phyloP scores from a whole-genome alignment of 257 asterid species.

The Solanum tarijense region DNA sequence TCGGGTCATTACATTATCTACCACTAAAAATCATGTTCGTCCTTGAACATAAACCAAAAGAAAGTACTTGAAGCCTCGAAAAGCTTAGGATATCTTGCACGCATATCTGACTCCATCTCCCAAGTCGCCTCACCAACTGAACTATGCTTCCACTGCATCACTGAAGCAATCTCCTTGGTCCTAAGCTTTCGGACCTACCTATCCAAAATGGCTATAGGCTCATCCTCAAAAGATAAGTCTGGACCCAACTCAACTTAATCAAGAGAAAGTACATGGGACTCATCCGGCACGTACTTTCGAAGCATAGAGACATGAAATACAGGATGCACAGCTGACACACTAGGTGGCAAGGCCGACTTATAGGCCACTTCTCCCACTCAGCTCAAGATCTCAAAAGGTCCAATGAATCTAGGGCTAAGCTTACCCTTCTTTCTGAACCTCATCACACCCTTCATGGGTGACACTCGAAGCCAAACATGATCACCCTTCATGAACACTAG shows the following conservation, averaged over 20 bases:
- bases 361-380: too few species aligned
- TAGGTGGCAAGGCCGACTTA: too few species aligned
- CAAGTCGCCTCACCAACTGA: background rate
- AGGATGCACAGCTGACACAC: background rate
- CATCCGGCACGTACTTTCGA: background rate
- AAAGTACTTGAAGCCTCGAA: background rate
- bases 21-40: background rate
- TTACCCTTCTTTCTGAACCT: too few species aligned
- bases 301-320: background rate
- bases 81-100: background rate
- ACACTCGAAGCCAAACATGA: too few species aligned
- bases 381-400: too few species aligned
- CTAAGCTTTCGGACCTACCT: background rate
- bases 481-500: too few species aligned
- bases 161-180: background rate
- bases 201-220: background rate
- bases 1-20: background rate
- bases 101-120: background rate
- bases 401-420: too few species aligned
- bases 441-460: too few species aligned
- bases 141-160: background rate
- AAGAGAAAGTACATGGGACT: background rate
- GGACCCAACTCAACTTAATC: background rate
- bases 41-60: background rate
- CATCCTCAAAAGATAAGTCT: background rate